Conservation (phyloP, 2,329 filamentous ascomycete species). For the Setomelanomma holmii region DNA sequence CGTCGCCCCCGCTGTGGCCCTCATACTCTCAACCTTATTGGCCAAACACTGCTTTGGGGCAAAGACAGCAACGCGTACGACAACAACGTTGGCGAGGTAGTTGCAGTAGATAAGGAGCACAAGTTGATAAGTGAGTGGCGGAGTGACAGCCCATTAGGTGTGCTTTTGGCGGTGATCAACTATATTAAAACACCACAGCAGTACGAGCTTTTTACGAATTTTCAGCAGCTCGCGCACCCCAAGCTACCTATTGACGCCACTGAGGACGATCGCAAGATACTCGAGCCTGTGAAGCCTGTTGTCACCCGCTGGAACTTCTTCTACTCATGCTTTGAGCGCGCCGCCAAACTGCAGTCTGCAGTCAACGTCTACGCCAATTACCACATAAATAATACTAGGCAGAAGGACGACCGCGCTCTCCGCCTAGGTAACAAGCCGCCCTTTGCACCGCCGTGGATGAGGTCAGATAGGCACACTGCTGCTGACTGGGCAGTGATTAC, state of each 20-base stretch:
- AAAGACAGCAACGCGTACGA: not conserved
- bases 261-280: not conserved
- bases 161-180: conserved; percentile 3
- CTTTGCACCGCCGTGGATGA: not conserved
- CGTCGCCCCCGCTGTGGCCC: conserved; percentile 4
- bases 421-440: not conserved
- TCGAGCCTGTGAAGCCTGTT: not conserved
- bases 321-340: not conserved
- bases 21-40: conserved; percentile 7
- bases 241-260: not conserved
- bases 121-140: conserved; percentile 1
- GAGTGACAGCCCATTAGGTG: conserved; percentile 1
- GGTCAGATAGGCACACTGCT: not conserved
- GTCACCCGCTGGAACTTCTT: too few relatives aligned
- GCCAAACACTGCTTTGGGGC: not conserved
- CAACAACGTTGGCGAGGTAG: not conserved
- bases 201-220: not conserved
- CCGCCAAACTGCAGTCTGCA: not conserved
- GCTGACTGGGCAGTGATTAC: conserved; percentile 2
- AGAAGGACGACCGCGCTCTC: not conserved
- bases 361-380: not conserved
- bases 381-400: not conserved
- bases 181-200: too few relatives aligned
- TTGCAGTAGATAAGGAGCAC: not conserved
- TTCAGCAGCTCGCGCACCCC: not conserved